Evolutionary conservation across 2,329 filamentous ascomycete genomes (phyloP).

Genomic region (Didymella arachidicola): DNA sequence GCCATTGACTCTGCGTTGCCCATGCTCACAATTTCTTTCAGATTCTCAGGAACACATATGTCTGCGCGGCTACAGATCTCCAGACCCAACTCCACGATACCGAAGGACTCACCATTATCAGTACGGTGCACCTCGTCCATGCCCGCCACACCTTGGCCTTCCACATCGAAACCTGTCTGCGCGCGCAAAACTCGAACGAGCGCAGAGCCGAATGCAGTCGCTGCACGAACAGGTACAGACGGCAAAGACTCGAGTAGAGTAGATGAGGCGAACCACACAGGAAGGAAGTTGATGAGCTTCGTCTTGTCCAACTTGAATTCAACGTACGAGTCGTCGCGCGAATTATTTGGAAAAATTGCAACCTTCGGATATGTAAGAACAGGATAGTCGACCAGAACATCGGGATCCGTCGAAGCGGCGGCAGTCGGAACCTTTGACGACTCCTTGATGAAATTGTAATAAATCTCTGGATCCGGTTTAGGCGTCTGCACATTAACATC

Average conservation of each 20-base stretch:
- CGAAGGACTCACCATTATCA: slow-evolving; percentile 30
- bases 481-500: slow-evolving; percentile 9
- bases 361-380: not conserved
- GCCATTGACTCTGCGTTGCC: slow-evolving; percentile 52
- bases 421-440: not conserved
- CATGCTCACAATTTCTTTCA: slow-evolving; percentile 37
- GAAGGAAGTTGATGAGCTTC: slow-evolving; percentile 38
- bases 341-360: not conserved
- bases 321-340: not conserved
- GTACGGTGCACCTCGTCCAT: slow-evolving; percentile 51
- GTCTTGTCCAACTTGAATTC: not conserved
- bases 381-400: slow-evolving; percentile 6
- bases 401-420: not conserved
- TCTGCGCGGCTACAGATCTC: slow-evolving; percentile 35
- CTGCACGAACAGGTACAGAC: slow-evolving; percentile 47
- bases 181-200: slow-evolving; percentile 52
- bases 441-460: slow-evolving; percentile 33
- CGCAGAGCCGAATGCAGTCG: slow-evolving; percentile 43
- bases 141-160: slow-evolving; percentile 48
- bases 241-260: slow-evolving; percentile 52
- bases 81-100: slow-evolving; percentile 47
- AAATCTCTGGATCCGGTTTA: slow-evolving; percentile 22
- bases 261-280: slow-evolving; percentile 51
- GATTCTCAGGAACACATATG: slow-evolving; percentile 22
- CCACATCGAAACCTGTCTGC: slow-evolving; percentile 51